Evolutionary conservation across 2,329 filamentous ascomycete genomes (phyloP).

Genomic region (Calonectria pseudoreteaudii): DNA sequence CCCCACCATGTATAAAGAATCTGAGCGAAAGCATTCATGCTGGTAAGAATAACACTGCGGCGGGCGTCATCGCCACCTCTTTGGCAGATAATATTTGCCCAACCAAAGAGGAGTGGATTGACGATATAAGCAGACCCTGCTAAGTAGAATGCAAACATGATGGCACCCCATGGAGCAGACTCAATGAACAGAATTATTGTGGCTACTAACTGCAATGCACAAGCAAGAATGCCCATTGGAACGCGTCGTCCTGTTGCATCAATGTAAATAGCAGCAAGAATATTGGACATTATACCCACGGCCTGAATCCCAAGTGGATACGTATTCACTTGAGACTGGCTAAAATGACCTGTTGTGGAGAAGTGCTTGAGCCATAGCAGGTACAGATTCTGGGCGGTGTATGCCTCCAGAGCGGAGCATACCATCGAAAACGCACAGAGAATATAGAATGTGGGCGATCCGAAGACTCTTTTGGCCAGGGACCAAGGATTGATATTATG

Average conservation of each 20-base stretch:
- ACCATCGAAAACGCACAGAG: constrained; percentile 51
- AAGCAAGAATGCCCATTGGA: constrained; percentile 28
- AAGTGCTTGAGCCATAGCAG: constrained; percentile 42
- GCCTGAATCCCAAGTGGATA: constrained; percentile 42
- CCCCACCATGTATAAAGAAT: constrained; percentile 59
- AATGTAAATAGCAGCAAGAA: constrained; percentile 37
- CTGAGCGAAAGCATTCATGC: constrained; percentile 54
- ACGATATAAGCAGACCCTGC: constrained; percentile 40
- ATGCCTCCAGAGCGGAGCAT: constrained; percentile 34
- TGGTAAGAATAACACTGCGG: constrained; percentile 52
- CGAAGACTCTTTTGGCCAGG: constrained; percentile 37
- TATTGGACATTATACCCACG: constrained; percentile 40
- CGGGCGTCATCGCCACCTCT: constrained; percentile 52
- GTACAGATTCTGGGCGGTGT: constrained; percentile 38
- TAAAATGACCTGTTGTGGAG: constrained; percentile 21
- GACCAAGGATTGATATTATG: constrained; percentile 48
- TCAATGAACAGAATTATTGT: constrained; percentile 28
- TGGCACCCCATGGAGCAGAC: background rate
- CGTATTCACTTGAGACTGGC: constrained; percentile 41
- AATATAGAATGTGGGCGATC: constrained; percentile 46
- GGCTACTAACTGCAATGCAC: constrained; percentile 32
- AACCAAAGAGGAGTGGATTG: constrained; percentile 42
- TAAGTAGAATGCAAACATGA: constrained; percentile 40
- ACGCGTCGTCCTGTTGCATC: constrained; percentile 32
- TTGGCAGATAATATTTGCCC: constrained; percentile 40